Evolutionary conservation across 2,329 filamentous ascomycete genomes (phyloP).

Genomic region (Talaromyces sp.): DNA sequence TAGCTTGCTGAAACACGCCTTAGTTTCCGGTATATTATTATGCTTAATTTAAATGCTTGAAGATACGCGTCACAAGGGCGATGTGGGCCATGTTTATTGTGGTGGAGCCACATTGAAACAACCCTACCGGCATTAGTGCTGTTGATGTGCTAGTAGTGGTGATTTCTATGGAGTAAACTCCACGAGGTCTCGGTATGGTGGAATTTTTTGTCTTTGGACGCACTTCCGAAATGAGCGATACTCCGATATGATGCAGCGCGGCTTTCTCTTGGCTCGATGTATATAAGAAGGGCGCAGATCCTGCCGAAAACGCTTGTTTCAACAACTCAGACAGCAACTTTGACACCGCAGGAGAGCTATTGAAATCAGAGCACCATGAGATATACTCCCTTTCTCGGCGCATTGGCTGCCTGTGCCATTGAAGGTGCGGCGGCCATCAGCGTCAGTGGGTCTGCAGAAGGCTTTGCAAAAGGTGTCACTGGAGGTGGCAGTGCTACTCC

Average conservation of each 20-base stretch:
- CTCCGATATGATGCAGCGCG: constrained; percentile 1
- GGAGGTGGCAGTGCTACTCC: constrained; percentile 14
- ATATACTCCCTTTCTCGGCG: background rate
- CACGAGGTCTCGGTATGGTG: background rate
- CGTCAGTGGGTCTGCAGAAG: constrained; percentile 12
- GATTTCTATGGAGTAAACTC: background rate
- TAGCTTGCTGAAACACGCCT: background rate
- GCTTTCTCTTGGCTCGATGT: constrained; percentile 50
- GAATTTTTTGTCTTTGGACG: background rate
- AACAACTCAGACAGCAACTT: background rate
- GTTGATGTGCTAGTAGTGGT: background rate
- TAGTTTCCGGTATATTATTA: background rate
- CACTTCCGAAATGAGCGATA: constrained; percentile 2
- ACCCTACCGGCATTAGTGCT: background rate
- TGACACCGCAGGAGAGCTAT: constrained; percentile 41
- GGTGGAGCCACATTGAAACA: background rate
- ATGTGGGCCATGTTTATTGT: background rate
- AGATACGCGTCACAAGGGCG: background rate
- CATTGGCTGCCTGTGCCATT: background rate
- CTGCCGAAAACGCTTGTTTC: background rate
- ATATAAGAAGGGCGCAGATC: constrained; percentile 42
- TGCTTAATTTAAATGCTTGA: background rate
- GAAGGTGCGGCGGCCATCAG: background rate
- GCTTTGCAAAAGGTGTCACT: constrained; percentile 14
- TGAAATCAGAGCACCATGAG: constrained; percentile 27